phyloP scores from a whole-genome alignment of 345 rosid genomes.

The Euphorbia peplus region DNA sequence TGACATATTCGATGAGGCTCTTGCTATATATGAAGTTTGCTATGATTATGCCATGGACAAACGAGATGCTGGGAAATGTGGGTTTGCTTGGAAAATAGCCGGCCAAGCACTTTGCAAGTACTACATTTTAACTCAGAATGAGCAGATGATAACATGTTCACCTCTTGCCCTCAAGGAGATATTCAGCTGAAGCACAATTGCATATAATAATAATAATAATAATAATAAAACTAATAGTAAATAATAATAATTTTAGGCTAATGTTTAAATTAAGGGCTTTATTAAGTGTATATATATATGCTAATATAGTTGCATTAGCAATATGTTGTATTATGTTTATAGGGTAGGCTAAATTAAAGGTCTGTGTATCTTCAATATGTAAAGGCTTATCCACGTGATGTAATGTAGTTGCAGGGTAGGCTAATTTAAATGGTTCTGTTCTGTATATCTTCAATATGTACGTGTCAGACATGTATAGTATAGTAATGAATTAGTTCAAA shows the following conservation, averaged over 20 bases:
- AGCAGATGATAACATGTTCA: conserved; percentile 13
- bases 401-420: too few relatives aligned
- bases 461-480: too few relatives aligned
- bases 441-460: too few relatives aligned
- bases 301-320: background rate
- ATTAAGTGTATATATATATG: background rate
- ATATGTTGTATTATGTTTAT: too few relatives aligned
- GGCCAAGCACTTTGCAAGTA: conserved; percentile 27
- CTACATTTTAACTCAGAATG: background rate
- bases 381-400: too few relatives aligned
- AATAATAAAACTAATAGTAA: background rate
- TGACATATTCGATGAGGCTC: conserved; percentile 48
- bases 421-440: too few relatives aligned
- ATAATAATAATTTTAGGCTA: background rate
- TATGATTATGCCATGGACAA: conserved; percentile 38
- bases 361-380: too few relatives aligned
- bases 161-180: conserved; percentile 43
- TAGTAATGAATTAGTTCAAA: too few relatives aligned
- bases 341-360: too few relatives aligned
- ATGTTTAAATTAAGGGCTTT: background rate
- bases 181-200: conserved; percentile 9
- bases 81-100: conserved; percentile 74
- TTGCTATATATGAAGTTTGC: conserved; percentile 46
- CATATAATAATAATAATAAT: background rate
- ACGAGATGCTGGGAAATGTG: conserved; percentile 16